These are phyloP conservation scores for Solanum tacnaense DNA, from an alignment of 257 asterid species.

Conservation along the genomic window DNA sequence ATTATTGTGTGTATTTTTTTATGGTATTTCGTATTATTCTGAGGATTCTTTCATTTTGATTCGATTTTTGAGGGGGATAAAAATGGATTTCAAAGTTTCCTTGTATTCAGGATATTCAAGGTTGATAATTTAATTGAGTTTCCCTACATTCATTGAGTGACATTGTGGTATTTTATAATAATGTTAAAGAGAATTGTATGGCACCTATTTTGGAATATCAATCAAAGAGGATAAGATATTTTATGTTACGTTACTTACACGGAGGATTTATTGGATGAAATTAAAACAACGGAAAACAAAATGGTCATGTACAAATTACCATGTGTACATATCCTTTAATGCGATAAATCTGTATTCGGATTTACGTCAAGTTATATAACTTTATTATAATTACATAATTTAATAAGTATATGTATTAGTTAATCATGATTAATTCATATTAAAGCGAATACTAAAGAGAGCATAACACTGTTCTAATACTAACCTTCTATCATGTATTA, in stretches of 20 bases:
- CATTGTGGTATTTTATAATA: background rate
- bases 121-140: background rate
- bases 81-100: background rate
- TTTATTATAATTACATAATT: background rate
- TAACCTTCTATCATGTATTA: too few species aligned
- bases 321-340: too few species aligned
- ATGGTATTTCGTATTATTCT: background rate
- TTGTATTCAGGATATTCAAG: background rate
- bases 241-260: background rate
- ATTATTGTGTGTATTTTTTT: background rate
- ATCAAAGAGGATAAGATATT: background rate
- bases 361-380: background rate
- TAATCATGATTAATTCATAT: too few species aligned
- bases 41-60: background rate
- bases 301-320: background rate
- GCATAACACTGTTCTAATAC: too few species aligned
- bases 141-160: background rate
- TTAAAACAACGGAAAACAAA: background rate
- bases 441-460: too few species aligned
- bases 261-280: background rate
- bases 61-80: background rate
- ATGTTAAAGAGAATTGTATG: background rate
- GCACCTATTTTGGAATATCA: background rate
- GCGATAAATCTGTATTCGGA: too few species aligned
- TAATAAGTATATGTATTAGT: background rate